phyloP scores from a whole-genome alignment of 208 protist genomes.

The Spongospora subterranea region DNA sequence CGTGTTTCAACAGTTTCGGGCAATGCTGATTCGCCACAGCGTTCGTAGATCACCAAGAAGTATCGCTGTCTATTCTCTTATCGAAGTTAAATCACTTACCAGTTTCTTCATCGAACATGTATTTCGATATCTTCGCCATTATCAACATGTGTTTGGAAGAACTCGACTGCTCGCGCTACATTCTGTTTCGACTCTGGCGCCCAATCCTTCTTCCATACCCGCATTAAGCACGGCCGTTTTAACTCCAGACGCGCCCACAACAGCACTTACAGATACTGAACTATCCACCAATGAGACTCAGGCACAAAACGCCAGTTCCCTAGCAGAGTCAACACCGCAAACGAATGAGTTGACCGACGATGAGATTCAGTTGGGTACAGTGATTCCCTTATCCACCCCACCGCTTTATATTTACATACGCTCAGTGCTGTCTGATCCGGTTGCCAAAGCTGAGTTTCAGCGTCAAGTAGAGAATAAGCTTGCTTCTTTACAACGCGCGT shows the following conservation, averaged over 20 bases:
- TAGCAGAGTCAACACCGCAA: background rate
- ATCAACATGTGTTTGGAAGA: background rate
- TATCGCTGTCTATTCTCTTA: constrained; percentile 36
- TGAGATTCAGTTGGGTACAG: constrained; percentile 5
- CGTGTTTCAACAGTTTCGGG: background rate
- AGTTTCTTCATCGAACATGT: constrained; percentile 25
- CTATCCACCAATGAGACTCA: background rate
- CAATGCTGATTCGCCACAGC: constrained; percentile 46
- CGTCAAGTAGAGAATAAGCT: background rate
- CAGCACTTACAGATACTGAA: background rate
- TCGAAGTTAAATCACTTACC: constrained; percentile 37
- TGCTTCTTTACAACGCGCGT: background rate
- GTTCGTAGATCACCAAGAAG: constrained; percentile 3
- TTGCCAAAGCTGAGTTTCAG: constrained; percentile 2
- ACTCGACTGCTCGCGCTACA: constrained; percentile 1
- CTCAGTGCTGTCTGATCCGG: constrained; percentile 18
- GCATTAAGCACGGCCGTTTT: background rate
- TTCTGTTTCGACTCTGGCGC: background rate
- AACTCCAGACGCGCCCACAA: background rate
- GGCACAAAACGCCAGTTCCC: no score
- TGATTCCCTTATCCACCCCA: background rate
- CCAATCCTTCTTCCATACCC: background rate
- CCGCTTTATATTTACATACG: background rate
- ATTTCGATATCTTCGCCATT: background rate
- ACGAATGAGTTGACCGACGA: background rate